Evolutionary conservation across 148 eudicot species (phyloP), one percentile per base, ranked within the genome.

Genomic region (Rhododendron ferrugineum): DNA sequence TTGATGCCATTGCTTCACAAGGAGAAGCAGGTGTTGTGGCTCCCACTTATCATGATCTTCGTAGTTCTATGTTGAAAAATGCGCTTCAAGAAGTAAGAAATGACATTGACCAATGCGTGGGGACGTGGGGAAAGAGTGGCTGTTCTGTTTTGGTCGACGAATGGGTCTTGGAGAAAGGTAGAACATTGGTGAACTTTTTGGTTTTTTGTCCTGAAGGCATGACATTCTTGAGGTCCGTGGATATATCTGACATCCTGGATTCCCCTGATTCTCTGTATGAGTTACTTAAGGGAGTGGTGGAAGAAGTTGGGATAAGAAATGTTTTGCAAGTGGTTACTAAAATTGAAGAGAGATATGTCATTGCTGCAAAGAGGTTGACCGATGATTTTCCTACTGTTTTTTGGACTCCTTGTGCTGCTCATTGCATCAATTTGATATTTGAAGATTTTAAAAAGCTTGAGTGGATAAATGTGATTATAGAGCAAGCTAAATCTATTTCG

Each of bases 351-450:
- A 88, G 88, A 32, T 97, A 95, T 85, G 86, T 87, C 83, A 82
- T 87, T 87, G 92, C 91, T 42, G 97, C 98, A 68, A 94, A 90
- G 87, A 92, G 86, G 77, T 83, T 97, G 28, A 83, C 88, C 14
- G 97, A 94, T 22, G 86, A 88, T 54, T 91, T 91, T 73, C 96
- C 96, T 78, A 88, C 94, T 76, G 73, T 97, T 11, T 97, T 91
- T 84, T 97, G 98, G 98, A 91, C 98, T 78, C 96, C 99, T 70
- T 95, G 98, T 91, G 98, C 98, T 22, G 88, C 92, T 83, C 88
- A 79, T 83, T 91, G 93, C 84, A 85, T 97, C 78, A 79, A 90
- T 84, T 85, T 91, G 88, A 93, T 97, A 88, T 94, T 97, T 14
- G 90, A 92, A 85, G 99, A 95, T 85, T 90, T 97, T 11, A 89